A percentile compares a stretch with the other conserved stretches of the same genome.
Conservation (phyloP, 2,329 filamentous ascomycete genomes). For the Metarhizium anisopliae region DNA sequence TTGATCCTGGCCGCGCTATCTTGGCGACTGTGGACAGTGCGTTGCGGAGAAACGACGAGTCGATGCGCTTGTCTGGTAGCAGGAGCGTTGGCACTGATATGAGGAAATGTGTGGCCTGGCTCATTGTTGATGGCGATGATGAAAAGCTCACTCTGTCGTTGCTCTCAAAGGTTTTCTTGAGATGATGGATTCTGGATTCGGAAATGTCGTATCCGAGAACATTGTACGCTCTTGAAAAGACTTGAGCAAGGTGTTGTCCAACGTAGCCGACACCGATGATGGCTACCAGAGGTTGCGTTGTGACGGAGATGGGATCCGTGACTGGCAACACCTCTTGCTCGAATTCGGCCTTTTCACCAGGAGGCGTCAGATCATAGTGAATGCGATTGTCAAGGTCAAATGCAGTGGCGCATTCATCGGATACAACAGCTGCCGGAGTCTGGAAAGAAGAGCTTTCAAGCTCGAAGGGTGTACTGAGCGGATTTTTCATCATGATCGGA, state of each 20-base stretch:
- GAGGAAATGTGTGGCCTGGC: slow-evolving; percentile 39
- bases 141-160: slow-evolving; percentile 28
- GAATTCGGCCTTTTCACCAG: slow-evolving; percentile 20
- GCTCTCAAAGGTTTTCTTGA: slow-evolving; percentile 19
- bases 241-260: slow-evolving; percentile 36
- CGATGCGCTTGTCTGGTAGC: slow-evolving; percentile 34
- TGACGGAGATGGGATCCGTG: slow-evolving; percentile 4
- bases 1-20: slow-evolving; percentile 33
- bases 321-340: slow-evolving; percentile 10
- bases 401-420: neutral
- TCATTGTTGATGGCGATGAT: slow-evolving; percentile 25
- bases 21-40: slow-evolving; percentile 32
- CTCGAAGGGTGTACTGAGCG: neutral
- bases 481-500: neutral
- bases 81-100: slow-evolving; percentile 45
- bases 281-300: slow-evolving; percentile 28
- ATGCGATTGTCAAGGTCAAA: slow-evolving; percentile 11
- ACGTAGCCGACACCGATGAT: slow-evolving; percentile 46
- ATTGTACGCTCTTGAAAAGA: slow-evolving; percentile 30
- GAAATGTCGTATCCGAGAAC: slow-evolving; percentile 42
- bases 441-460: neutral
- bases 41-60: slow-evolving; percentile 35
- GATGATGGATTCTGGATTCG: slow-evolving; percentile 23
- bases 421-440: neutral
- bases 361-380: slow-evolving; percentile 27